Conservation (phyloP, 257 asterid species). For the Solanum virginianum region DNA sequence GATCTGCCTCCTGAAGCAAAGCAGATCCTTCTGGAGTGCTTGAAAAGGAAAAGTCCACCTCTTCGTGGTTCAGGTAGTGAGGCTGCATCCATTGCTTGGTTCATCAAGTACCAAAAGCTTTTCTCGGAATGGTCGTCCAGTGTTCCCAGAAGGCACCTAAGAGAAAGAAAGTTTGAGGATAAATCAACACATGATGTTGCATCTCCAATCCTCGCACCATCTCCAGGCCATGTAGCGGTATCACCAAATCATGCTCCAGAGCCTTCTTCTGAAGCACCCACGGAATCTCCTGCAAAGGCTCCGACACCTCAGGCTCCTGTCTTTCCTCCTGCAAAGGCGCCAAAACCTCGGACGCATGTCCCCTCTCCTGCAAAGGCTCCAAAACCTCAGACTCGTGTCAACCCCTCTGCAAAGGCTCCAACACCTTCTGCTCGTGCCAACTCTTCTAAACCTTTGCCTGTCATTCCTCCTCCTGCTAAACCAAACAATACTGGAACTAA, state of each 20-base stretch:
- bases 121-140: conserved; percentile 20
- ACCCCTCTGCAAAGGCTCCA: neutral
- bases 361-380: neutral
- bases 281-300: conserved; percentile 5
- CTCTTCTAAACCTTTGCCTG: conserved; percentile 1
- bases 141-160: conserved; percentile 55
- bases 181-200: neutral
- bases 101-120: conserved; percentile 13
- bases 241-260: conserved; percentile 9
- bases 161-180: conserved; percentile 7
- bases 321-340: neutral
- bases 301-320: conserved; percentile 2
- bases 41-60: conserved; percentile 12
- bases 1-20: conserved; percentile 24
- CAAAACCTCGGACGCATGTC: neutral
- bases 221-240: conserved; percentile 13
- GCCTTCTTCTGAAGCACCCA: conserved; percentile 1
- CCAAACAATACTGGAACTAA: conserved; percentile 1
- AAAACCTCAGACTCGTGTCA: neutral
- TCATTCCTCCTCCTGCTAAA: neutral
- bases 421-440: neutral
- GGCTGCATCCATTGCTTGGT: neutral
- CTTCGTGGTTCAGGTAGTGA: neutral
- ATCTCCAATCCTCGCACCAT: neutral
- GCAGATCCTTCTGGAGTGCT: conserved; percentile 25